Base-by-base conservation (phyloP, 495 filamentous ascomycete genomes). In the Astrocystis sublimbata region DNA sequence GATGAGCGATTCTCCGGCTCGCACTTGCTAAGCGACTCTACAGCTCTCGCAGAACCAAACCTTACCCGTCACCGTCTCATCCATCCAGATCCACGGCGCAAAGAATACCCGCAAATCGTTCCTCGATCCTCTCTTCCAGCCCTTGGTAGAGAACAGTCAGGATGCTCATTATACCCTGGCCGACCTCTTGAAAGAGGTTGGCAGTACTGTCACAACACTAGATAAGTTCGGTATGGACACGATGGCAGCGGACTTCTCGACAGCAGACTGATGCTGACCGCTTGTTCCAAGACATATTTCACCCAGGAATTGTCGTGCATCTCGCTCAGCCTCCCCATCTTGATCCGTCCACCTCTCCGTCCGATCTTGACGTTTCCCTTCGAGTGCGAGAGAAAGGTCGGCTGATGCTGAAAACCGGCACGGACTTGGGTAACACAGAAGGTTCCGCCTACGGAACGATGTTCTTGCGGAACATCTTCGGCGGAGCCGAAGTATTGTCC, bases 371-470 rank as follows among this genome's bases (percentile, higher is more conserved):
- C 62, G 81, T 96, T 51, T 88, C 87, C 70, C 75, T 97, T 55
- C 80, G 82, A 26, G 90, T 90, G 6, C 81, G 82, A 41, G 94
- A 98, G 74, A 89, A 90, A 63, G 87, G 88, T 2, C 85, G 89
- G 26, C 81, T 97, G 45, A 79, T 89, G 33, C 79, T 97, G 71
- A 94, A 91, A 75, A 96, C 93, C 2, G 94, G 94, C 33, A 97
- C 94, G 5, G 92, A 97, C 67, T 79, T 96, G 26, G 94, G 96
- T 54, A 92, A 93, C 67, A 82, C 89, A 12, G 96, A 98, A 73
- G 96, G 92, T 15, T 93, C 90, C 3, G 93, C 93, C 2, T 97
- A 96, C 72, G 84, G 89, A 58, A 91, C 93, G 57, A 81, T 89
- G 30, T 81, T 90, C 12, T 86, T 89, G 74, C 88, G 96, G 49